Base-by-base conservation (phyloP, 768 basidiomycete species). In the Boletus rubroflammeus region DNA sequence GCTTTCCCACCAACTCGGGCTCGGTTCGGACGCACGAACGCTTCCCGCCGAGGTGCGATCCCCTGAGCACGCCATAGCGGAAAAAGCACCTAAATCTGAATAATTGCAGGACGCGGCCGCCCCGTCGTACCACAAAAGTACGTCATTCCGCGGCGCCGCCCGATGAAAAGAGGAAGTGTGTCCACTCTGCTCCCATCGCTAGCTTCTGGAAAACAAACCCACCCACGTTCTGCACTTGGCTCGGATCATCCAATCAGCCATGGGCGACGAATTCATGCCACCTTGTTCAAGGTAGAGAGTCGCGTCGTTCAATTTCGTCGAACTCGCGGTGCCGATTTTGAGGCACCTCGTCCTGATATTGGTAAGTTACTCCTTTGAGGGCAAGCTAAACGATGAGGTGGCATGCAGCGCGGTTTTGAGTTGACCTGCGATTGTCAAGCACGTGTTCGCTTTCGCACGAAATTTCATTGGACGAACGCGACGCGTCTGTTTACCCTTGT, bases 401-500 rank as follows among this genome's bases (percentile, higher is more conserved):
- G n/a, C n/a, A 8, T 32, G 9, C 15, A 3, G 35, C 8, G 17
- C 36, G 36, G 36, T 38, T n/a, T 38, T n/a, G 3, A 38, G 36
- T 38, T 9, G 36, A n/a, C 36, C n/a, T 0, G 5, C 6, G 14
- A 5, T 34, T 34, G 32, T 34, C 17, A 38, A 9, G 36, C 7
- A 35, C 15, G 9, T 36, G n/a, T 10, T 19, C 11, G 11, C 17
- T 45, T 29, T 29, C 44, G n/a, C 29, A 19, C 41, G n/a, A 23
- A 36, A 44, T 47, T 23, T 62, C 34, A 61, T 62, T 58, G 60
- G 60, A 41, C 19, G 21, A 54, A 53, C 70, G 69, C 69, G 69
- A 60, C 69, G 69, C 69, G 69, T 57, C 28, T 67, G 58, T 67
- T 71, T 71, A 54, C 44, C 2, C 1, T 48, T 72, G 26, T 70